Evolutionary conservation across 2,329 filamentous ascomycete species (phyloP).

Genomic region (Colletotrichum simmondsii): DNA sequence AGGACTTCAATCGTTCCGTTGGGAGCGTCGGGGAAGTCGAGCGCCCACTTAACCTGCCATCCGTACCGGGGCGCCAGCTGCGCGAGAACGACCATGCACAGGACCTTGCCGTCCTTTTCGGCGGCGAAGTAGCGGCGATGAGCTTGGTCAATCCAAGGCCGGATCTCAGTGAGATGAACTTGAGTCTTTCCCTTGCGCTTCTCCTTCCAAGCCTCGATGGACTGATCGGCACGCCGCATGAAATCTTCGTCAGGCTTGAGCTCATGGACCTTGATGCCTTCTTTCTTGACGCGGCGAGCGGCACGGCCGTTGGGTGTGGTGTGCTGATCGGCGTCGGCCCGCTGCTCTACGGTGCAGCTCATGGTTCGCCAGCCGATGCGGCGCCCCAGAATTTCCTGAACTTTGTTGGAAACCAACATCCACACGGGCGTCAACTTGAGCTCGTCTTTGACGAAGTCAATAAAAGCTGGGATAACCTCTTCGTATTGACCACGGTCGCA

Average conservation of each 20-base stretch:
- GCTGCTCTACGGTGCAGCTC: conserved; percentile 89
- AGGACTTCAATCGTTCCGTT: conserved; percentile 88
- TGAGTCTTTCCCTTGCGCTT: conserved; percentile 82
- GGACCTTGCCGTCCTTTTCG: conserved; percentile 77
- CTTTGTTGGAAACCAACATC: conserved; percentile 84
- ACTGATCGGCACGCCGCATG: conserved; percentile 74
- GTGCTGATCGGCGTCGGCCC: conserved; percentile 80
- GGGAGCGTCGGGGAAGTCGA: conserved; percentile 90
- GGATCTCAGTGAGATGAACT: conserved; percentile 90
- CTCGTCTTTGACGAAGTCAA: conserved; percentile 79
- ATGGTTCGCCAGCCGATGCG: conserved; percentile 89
- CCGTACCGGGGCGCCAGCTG: conserved; percentile 84
- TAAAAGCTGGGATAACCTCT: conserved; percentile 78
- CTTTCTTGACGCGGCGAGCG: conserved; percentile 81
- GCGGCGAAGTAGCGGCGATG: conserved; percentile 91
- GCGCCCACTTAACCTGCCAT: conserved; percentile 96
- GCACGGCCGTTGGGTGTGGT: conserved; percentile 79
- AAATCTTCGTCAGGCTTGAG: conserved; percentile 77
- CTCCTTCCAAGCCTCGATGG: conserved; percentile 82
- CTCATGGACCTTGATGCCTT: conserved; percentile 84
- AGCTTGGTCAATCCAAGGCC: conserved; percentile 84
- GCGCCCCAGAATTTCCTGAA: conserved; percentile 82
- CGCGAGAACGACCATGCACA: conserved; percentile 83
- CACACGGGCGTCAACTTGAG: conserved; percentile 81
- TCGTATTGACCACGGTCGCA: conserved; percentile 83